phyloP scores from a whole-genome alignment of 2,329 filamentous ascomycete species.

The Claviceps sp. region DNA sequence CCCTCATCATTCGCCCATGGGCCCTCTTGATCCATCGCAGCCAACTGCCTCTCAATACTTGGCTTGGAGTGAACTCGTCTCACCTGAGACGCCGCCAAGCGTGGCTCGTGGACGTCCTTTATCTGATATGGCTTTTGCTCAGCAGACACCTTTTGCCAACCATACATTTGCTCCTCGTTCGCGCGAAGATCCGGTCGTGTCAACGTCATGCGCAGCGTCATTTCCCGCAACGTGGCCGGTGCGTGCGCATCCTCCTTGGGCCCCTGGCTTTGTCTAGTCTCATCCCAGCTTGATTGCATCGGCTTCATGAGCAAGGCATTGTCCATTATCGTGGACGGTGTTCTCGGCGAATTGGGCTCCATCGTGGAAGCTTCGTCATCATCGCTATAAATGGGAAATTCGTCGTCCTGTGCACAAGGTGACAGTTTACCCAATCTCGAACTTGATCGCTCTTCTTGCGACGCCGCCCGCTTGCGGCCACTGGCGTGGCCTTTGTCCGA shows the following conservation, averaged over 20 bases:
- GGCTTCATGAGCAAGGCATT: constrained; percentile 20
- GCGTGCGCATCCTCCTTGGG: constrained; percentile 31
- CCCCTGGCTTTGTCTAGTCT: constrained; percentile 8
- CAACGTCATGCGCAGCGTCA: constrained; percentile 93
- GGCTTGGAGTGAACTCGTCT: constrained; percentile 31
- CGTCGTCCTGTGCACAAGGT: constrained; percentile 46
- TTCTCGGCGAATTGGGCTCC: constrained; percentile 47
- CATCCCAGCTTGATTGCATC: constrained; percentile 13
- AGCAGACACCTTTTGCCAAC: constrained; percentile 38
- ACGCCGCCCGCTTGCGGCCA: constrained; percentile 10
- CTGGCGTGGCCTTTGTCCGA: constrained; percentile 17
- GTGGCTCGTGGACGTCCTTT: constrained; percentile 17
- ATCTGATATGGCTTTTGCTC: constrained; percentile 34
- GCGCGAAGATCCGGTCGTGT: constrained; percentile 78
- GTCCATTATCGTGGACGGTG: constrained; percentile 33
- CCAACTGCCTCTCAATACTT: constrained; percentile 39
- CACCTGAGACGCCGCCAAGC: constrained; percentile 16
- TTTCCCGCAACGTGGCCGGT: constrained; percentile 55
- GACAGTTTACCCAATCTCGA: constrained; percentile 36
- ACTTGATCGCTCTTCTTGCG: constrained; percentile 15
- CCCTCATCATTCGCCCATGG: constrained; percentile 28
- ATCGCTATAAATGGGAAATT: constrained; percentile 36
- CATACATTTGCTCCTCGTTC: constrained; percentile 58
- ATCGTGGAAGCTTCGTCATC: constrained; percentile 36
- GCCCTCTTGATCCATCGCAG: constrained; percentile 37